These are phyloP conservation scores for Nannochloropsis gaditana DNA, from an alignment of 108 stramenopile species.

Conservation along the genomic window DNA sequence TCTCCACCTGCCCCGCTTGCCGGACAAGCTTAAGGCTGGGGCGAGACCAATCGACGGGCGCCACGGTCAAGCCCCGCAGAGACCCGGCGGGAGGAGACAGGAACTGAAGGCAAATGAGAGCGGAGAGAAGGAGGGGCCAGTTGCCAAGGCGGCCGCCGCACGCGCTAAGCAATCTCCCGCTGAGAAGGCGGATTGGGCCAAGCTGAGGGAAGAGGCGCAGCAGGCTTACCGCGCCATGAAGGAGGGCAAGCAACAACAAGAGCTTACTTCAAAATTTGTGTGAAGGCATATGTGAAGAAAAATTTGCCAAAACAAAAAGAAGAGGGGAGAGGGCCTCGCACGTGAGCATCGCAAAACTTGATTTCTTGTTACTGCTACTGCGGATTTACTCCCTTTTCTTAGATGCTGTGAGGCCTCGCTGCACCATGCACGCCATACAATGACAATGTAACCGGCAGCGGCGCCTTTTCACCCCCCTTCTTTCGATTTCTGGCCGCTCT, in stretches of 20 bases:
- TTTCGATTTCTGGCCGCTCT: no score
- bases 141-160: background rate
- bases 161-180: background rate
- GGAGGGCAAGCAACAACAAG: background rate
- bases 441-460: no score
- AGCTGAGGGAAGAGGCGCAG: background rate
- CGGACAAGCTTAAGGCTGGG: background rate
- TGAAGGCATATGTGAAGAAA: no score
- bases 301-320: no score
- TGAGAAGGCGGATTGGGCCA: background rate
- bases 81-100: background rate
- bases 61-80: background rate
- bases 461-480: no score
- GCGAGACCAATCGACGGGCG: background rate
- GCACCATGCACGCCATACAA: no score
- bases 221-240: slow-evolving; percentile 4
- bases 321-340: no score
- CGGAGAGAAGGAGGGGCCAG: background rate
- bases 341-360: no score
- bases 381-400: no score
- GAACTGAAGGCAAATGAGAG: background rate
- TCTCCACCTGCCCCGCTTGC: background rate
- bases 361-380: no score
- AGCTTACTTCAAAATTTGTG: no score
- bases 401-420: no score